phyloP scores from a whole-genome alignment of 768 basidiomycete genomes.

The Kwoniella dendrophila region DNA sequence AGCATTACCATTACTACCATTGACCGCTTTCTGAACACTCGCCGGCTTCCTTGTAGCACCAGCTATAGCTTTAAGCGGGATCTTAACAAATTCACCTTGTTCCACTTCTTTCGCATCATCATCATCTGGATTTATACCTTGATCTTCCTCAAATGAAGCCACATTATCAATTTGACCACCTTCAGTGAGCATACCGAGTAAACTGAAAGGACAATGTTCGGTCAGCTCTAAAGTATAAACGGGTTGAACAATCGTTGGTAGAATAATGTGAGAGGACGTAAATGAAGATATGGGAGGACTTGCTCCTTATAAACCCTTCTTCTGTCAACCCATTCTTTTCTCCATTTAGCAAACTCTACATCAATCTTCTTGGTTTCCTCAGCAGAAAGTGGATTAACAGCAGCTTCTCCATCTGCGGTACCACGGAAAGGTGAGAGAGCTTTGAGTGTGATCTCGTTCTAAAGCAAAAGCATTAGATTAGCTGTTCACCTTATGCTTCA shows the following conservation, averaged over 20 bases:
- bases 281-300: constrained; percentile 47
- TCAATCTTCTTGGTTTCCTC: constrained; percentile 72
- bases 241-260: no score
- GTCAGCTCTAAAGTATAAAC: not conserved
- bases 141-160: constrained; percentile 68
- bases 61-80: constrained; percentile 8
- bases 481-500: no score
- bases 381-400: constrained; percentile 60
- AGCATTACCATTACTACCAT: no score
- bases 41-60: not conserved
- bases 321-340: constrained; percentile 75
- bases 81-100: constrained; percentile 63
- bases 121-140: constrained; percentile 79
- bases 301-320: constrained; percentile 76
- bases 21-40: constrained; percentile 2
- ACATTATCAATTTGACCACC: constrained; percentile 69
- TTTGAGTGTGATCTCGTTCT: constrained; percentile 40
- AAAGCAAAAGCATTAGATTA: not conserved
- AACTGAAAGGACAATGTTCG: constrained; percentile 58
- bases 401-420: constrained; percentile 14
- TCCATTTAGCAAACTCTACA: constrained; percentile 75
- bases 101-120: constrained; percentile 71
- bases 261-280: no score
- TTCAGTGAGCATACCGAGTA: constrained; percentile 75
- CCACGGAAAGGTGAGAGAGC: constrained; percentile 38